Evolutionary conservation across 2,329 filamentous ascomycete species (phyloP).

Genomic region (Diaporthe vaccinii): DNA sequence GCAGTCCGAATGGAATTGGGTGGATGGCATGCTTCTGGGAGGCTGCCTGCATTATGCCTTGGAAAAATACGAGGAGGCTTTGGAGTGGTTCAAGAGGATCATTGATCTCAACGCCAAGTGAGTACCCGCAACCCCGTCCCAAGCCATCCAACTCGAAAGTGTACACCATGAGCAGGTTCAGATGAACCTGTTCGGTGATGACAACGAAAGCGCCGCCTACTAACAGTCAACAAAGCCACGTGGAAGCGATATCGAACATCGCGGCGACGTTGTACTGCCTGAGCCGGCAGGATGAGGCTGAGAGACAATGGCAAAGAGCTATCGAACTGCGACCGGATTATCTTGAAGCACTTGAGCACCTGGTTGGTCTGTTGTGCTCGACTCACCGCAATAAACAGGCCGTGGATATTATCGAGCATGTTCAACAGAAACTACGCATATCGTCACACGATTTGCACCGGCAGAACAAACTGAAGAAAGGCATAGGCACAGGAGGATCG

Average conservation of each 20-base stretch:
- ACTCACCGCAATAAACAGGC: conserved; percentile 87
- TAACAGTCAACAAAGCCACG: conserved; percentile 70
- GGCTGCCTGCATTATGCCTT: conserved; percentile 94
- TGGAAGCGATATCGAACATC: conserved; percentile 94
- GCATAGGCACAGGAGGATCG: conserved; percentile 44
- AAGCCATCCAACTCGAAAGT: background rate
- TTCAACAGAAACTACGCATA: conserved; percentile 80
- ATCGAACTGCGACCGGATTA: conserved; percentile 87
- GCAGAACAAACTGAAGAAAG: conserved; percentile 43
- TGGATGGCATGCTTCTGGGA: conserved; percentile 91
- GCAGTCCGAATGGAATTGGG: conserved; percentile 88
- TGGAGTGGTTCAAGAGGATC: conserved; percentile 80
- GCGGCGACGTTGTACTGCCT: conserved; percentile 91
- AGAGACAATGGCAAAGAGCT: conserved; percentile 87
- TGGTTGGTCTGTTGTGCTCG: conserved; percentile 87
- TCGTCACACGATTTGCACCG: conserved; percentile 44
- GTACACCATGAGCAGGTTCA: background rate
- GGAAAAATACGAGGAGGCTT: conserved; percentile 83
- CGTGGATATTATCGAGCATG: conserved; percentile 86
- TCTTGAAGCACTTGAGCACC: conserved; percentile 94
- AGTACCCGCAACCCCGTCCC: conserved; percentile 44
- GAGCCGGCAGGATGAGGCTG: conserved; percentile 84
- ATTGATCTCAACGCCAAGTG: conserved; percentile 69
- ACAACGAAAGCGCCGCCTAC: conserved; percentile 19
- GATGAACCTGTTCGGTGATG: background rate